Evolutionary conservation across 2,329 filamentous ascomycete species (phyloP), one percentile per base, ranked within the genome.

Genomic region (Xylogone sp.): DNA sequence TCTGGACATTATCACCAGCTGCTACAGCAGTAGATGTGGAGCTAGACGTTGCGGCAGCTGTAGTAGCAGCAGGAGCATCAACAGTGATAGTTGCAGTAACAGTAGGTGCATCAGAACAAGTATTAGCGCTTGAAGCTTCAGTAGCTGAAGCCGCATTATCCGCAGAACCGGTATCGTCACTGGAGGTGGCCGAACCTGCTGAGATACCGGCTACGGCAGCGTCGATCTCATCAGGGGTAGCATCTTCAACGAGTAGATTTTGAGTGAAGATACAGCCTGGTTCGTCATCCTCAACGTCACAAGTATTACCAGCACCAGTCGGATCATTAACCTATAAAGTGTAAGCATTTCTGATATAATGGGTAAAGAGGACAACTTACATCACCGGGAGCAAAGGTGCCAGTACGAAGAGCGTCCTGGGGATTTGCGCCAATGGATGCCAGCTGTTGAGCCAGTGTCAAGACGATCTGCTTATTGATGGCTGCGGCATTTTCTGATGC

Each of bases 341-440:
- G 47, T 62, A 43, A 62, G 60, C 20, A n/a, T 29, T 10, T 20
- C 20, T 51, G 21, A 20, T 49, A n/a, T 21, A 7, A 31, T 44
- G n/a, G 24, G 21, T 12, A 21, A 18, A 42, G 19, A 5, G 62
- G 55, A 52, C 69, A 67, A 60, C 74, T 69, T 61, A 82, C 71
- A 57, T 76, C 57, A 48, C 84, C 84, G 16, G 84, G 80, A 4
- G 74, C 76, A 62, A 87, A 88, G 4, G 84, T 87, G 50, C 81
- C 83, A 2, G 65, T 62, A 56, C 82, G 70, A 46, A 86, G 78
- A 39, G 84, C 84, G 31, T 79, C 69, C 45, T 76, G 70, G 16
- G 83, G 81, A 64, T 88, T 79, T 24, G 79, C 84, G 13, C 84
- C 84, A 55, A 87, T 73, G 3, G 72, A 69, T 19, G 76, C 75